These are phyloP conservation scores for Codiaeum variegatum DNA, from an alignment of 441 rosid genomes.

Conservation along the genomic window DNA sequence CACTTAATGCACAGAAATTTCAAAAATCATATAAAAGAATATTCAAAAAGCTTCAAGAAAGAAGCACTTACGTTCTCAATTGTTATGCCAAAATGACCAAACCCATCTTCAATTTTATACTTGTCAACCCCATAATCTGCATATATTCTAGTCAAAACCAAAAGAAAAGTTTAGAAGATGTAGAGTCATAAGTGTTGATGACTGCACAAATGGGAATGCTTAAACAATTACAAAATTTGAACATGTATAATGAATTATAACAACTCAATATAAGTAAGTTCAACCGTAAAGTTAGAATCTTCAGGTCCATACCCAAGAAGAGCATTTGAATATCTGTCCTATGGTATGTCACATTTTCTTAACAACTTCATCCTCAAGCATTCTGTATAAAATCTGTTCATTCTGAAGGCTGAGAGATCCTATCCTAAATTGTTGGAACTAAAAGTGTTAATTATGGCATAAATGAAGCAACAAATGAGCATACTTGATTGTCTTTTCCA, in stretches of 20 bases:
- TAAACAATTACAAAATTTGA: background rate
- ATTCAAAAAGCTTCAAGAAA: background rate
- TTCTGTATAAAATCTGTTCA: conserved; percentile 54
- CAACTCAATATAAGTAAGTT: conserved; percentile 51
- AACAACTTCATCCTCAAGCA: conserved; percentile 63
- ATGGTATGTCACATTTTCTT: conserved; percentile 61
- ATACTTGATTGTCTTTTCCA: conserved; percentile 75
- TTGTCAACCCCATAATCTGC: conserved; percentile 88
- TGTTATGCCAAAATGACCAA: conserved; percentile 85
- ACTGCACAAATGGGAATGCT: background rate
- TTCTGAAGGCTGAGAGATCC: background rate
- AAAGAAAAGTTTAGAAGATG: background rate
- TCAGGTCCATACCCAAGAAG: conserved; percentile 72
- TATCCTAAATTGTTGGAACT: background rate
- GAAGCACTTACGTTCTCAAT: conserved; percentile 67
- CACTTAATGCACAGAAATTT: background rate
- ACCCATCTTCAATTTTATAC: conserved; percentile 69
- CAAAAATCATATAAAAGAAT: background rate
- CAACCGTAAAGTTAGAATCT: conserved; percentile 53
- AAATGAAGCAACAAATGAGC: background rate
- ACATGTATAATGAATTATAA: background rate
- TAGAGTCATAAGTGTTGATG: background rate
- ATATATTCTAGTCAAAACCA: background rate
- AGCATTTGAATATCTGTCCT: conserved; percentile 57
- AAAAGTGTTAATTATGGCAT: conserved; percentile 4